Percentiles rank a stretch among this genome's conserved stretches.
These are phyloP conservation scores for Thielaviopsis musarum DNA, from an alignment of 2,329 filamentous ascomycete species.

Conservation along the genomic window DNA sequence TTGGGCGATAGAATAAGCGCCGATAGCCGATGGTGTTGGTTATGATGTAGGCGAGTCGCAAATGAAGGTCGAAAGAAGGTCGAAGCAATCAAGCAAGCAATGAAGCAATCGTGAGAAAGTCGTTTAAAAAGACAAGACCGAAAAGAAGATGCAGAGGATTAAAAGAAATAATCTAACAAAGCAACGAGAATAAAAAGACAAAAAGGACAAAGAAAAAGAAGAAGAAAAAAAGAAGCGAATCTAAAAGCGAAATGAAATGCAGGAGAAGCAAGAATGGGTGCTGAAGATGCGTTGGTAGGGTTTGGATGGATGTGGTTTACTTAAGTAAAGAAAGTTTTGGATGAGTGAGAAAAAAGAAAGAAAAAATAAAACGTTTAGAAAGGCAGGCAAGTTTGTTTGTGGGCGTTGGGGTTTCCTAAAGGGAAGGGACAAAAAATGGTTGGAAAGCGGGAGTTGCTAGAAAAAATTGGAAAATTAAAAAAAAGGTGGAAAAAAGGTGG, in stretches of 20 bases:
- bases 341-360: background rate
- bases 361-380: background rate
- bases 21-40: no score
- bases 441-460: no score
- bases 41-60: no score
- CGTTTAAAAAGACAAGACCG: background rate
- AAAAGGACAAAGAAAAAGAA: background rate
- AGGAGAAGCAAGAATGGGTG: no score
- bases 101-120: no score
- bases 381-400: no score
- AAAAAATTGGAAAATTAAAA: background rate
- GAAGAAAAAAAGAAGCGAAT: background rate
- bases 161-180: slow-evolving; percentile 1
- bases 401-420: no score
- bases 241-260: no score
- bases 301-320: background rate
- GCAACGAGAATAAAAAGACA: slow-evolving; percentile 1
- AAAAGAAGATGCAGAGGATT: slow-evolving; percentile 1
- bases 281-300: background rate
- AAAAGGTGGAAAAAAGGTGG: slow-evolving; percentile 1
- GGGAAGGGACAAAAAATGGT: no score
- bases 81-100: no score
- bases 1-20: background rate
- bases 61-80: no score
- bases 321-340: no score